phyloP scores from a whole-genome alignment of 257 asterid species.

The Solanum infundibuliforme region DNA sequence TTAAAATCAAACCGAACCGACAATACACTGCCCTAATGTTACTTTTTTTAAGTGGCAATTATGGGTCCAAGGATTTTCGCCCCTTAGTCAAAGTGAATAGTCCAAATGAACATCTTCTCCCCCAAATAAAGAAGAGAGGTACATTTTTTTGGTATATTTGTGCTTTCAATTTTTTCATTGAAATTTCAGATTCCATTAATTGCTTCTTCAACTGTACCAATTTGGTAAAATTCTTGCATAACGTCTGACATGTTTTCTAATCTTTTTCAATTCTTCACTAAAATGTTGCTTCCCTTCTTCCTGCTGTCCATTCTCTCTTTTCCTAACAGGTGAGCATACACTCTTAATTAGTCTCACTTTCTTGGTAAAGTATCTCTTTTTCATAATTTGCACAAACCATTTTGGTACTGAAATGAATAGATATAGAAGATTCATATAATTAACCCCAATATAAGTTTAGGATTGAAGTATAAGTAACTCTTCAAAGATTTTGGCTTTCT shows the following conservation, averaged over 20 bases:
- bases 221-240: background rate
- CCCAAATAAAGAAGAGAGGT: background rate
- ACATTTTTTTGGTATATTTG: too few relatives aligned
- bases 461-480: background rate
- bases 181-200: background rate
- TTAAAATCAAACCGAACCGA: background rate
- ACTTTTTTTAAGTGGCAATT: too few relatives aligned
- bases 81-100: background rate
- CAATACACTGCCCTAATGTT: too few relatives aligned
- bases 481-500: background rate
- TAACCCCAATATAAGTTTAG: background rate
- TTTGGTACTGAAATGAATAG: background rate
- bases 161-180: too few relatives aligned
- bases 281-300: slow-evolving; percentile 21
- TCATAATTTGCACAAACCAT: background rate
- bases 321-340: slow-evolving; percentile 24
- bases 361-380: background rate
- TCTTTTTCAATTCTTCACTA: background rate
- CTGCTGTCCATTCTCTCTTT: slow-evolving; percentile 11
- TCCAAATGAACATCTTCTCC: background rate
- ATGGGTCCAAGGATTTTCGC: background rate
- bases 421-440: too few relatives aligned
- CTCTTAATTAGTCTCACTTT: background rate
- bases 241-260: background rate
- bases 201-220: background rate